Evolutionary conservation across 2,329 filamentous ascomycete species (phyloP).

Genomic region (Ophiostoma sp.): DNA sequence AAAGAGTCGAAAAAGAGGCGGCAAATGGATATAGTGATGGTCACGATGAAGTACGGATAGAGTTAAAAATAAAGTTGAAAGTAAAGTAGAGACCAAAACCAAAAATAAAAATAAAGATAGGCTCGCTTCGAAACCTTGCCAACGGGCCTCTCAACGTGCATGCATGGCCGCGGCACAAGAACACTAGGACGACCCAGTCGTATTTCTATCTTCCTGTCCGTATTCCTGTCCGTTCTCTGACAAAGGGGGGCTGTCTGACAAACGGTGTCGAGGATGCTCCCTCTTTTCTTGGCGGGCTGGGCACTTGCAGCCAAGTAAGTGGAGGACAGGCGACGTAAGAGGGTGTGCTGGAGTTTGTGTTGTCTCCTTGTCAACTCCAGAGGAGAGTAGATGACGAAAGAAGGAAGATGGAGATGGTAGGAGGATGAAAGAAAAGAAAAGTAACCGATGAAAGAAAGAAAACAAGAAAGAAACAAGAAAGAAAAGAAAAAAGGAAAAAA

Average conservation of each 20-base stretch:
- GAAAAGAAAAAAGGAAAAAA: background rate
- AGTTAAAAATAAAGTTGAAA: background rate
- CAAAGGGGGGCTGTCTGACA: background rate
- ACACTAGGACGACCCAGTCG: background rate
- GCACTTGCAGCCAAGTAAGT: background rate
- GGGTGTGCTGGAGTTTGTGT: background rate
- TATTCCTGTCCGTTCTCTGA: background rate
- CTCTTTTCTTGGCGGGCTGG: conserved; percentile 9
- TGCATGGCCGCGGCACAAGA: background rate
- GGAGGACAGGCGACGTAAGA: background rate
- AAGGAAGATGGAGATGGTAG: background rate
- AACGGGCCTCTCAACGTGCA: background rate
- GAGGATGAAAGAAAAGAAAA: background rate
- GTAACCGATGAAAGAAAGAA: background rate
- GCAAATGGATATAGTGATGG: background rate
- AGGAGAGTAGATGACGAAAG: background rate
- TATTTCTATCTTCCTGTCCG: background rate
- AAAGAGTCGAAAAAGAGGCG: no score
- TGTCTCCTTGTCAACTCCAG: background rate
- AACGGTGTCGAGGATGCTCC: conserved; percentile 4
- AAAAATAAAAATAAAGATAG: background rate
- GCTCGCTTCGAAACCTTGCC: background rate
- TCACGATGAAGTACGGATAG: background rate
- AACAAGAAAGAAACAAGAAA: background rate
- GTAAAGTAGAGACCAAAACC: background rate